Conservation (phyloP, 73 alveolate genomes). For the Symbiodinium pilosum region DNA sequence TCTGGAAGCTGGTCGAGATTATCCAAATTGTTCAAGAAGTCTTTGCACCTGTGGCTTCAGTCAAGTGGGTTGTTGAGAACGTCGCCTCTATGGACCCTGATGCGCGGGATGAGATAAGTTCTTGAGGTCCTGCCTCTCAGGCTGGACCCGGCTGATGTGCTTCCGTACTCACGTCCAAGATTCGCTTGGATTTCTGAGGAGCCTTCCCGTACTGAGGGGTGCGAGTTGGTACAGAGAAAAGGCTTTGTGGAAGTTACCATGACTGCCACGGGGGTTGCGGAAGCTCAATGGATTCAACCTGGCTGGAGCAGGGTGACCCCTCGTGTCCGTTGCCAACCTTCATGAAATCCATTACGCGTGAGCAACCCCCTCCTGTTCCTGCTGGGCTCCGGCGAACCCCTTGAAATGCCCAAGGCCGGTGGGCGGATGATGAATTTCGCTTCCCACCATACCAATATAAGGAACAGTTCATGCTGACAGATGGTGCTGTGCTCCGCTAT, state of each 20-base stretch:
- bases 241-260: not conserved
- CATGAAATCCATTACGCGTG: conserved; percentile 10
- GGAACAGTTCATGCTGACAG: not conserved
- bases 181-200: not conserved
- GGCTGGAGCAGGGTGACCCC: not conserved
- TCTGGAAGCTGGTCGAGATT: not conserved
- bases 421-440: not conserved
- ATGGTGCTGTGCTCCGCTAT: not conserved
- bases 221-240: too few species aligned
- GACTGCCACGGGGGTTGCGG: not conserved
- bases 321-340: not conserved
- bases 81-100: not conserved
- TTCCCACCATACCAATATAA: conserved; percentile 31
- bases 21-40: not conserved
- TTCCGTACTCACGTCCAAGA: not conserved
- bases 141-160: not conserved
- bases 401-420: not conserved
- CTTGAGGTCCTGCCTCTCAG: not conserved
- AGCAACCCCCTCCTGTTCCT: not conserved
- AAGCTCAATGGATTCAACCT: not conserved
- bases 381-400: not conserved
- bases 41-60: not conserved
- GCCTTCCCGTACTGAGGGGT: not conserved
- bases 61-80: conserved; percentile 4
- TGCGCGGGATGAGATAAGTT: not conserved